Evolutionary conservation across 495 filamentous ascomycete genomes (phyloP), one percentile per base, ranked within the genome.

Genomic region (Annulohypoxylon bovei): DNA sequence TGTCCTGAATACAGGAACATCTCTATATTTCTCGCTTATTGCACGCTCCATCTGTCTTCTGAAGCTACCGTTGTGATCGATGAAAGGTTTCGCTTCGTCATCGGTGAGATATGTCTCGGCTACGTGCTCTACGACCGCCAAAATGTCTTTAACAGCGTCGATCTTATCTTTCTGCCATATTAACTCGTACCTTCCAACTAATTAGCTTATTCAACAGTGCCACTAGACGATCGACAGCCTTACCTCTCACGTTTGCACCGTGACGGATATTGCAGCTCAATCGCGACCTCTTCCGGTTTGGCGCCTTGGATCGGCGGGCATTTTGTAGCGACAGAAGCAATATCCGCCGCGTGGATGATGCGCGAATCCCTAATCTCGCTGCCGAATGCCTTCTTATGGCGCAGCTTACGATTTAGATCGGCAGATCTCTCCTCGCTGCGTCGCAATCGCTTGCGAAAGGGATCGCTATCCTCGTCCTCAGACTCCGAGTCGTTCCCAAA

Each of bases 101-200:
- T 87, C 81, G 18, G 90, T 89, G 23, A 97, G 85, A 78, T 97
- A 97, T 73, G 89, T 85, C 30, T 87, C 83, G 23, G 88, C 85
- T 23, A 97, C 90, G 25, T 86, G 85, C 62, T 93, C 88, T 50
- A 97, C 88, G 12, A 93, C 91, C 52, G 90, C 85, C 58, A 91
- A 83, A 66, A 98, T 97, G 68, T 98, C 95, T 71, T 91, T 87
- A 61, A 94, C 80, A 4, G 94, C 90, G 68, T 93, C 89, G 81
- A 97, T 97, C 72, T 95, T 87, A 40, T 95, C 92, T 65, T 88
- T 88, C 14, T 92, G 90, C 56, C 86, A 86, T 30, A 94, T 91
- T 6, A 94, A 87, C 61, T 95, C 84, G 73, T 93, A 98, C 68
- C 91, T 92, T 72, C 18, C 52, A n/a, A 56, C 49, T 22, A 22